phyloP scores from a whole-genome alignment of 2,329 filamentous ascomycete species.

The Sporothrix brunneoviolacea region DNA sequence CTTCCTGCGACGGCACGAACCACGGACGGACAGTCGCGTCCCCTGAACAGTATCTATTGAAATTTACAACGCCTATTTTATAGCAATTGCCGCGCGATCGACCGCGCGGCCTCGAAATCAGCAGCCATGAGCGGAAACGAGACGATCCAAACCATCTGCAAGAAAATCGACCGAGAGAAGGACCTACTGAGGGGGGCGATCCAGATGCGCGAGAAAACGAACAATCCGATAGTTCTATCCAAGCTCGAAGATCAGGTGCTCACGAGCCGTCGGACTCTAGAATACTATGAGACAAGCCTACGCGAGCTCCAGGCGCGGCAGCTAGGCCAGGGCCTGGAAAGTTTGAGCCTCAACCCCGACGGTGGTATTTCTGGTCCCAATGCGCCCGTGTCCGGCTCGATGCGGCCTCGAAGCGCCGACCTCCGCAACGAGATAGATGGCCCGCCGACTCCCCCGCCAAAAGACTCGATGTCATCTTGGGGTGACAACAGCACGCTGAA shows the following conservation, averaged over 20 bases:
- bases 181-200: conserved; percentile 89
- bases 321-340: conserved; percentile 60
- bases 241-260: conserved; percentile 90
- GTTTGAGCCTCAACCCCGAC: conserved; percentile 52
- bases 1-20: too few species aligned
- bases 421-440: conserved; percentile 37
- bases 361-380: conserved; percentile 28
- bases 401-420: conserved; percentile 40
- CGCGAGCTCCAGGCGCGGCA: conserved; percentile 79
- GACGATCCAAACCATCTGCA: conserved; percentile 71
- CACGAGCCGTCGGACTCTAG: conserved; percentile 75
- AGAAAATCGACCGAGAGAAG: conserved; percentile 97
- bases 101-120: conserved; percentile 9
- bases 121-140: conserved; percentile 58
- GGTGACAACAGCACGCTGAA: conserved; percentile 43
- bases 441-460: conserved; percentile 63
- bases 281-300: conserved; percentile 91
- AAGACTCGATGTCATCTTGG: conserved; percentile 49
- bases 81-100: conserved; percentile 12
- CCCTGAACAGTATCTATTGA: too few species aligned
- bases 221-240: conserved; percentile 85
- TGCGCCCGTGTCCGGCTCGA: conserved; percentile 20
- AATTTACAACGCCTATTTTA: neutral
- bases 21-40: too few species aligned
- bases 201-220: conserved; percentile 91